Conservation (phyloP, 371 early-diverging fungal genomes). For the Zancudomyces culisetae region DNA sequence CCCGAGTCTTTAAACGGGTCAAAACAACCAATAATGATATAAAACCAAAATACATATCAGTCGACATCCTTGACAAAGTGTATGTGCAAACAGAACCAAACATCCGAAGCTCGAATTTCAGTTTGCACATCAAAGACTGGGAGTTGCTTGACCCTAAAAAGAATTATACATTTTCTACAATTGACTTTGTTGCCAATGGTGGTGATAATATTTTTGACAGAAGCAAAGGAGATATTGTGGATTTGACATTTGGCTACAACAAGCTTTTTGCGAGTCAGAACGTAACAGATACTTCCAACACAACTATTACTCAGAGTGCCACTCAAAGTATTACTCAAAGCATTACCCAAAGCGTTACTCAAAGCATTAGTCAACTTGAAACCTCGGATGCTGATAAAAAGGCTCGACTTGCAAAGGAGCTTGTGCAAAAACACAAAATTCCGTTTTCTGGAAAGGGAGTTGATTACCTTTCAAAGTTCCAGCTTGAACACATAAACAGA, state of each 20-base stretch:
- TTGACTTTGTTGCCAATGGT: slow-evolving; percentile 34
- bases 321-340: too few species aligned
- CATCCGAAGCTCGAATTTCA: not conserved
- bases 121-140: slow-evolving; percentile 6
- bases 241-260: not conserved
- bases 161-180: slow-evolving; percentile 27
- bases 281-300: not conserved
- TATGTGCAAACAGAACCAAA: slow-evolving; percentile 1
- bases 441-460: too few species aligned
- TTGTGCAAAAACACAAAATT: too few species aligned
- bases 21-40: not conserved
- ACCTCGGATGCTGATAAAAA: too few species aligned
- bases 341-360: too few species aligned
- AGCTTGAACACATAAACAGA: not conserved
- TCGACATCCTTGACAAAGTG: not conserved
- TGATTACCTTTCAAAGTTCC: not conserved
- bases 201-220: slow-evolving; percentile 36
- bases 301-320: too few species aligned
- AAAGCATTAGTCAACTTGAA: too few species aligned
- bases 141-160: slow-evolving; percentile 11
- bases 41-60: too few species aligned
- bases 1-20: too few species aligned
- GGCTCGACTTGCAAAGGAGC: too few species aligned
- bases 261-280: not conserved
- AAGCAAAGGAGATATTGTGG: not conserved